phyloP scores from a whole-genome alignment of 2,329 filamentous ascomycete genomes.

The Neofusicoccum cordaticola region DNA sequence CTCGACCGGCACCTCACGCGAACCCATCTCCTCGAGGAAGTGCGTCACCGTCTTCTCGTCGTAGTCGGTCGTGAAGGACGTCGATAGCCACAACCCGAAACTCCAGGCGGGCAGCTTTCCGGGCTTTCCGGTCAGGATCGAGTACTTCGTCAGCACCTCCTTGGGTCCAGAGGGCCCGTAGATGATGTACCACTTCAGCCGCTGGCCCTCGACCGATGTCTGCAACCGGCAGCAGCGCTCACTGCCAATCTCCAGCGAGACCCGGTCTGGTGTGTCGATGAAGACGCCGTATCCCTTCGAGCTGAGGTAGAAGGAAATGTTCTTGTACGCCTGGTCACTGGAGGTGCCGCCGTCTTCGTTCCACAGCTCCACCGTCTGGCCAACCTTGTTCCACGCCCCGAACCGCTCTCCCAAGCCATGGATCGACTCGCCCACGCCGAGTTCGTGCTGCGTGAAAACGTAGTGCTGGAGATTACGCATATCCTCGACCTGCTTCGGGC shows the following conservation, averaged over 20 bases:
- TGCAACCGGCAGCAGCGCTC: slow-evolving; percentile 71
- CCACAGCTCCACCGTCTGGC: slow-evolving; percentile 66
- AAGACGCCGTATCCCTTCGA: slow-evolving; percentile 75
- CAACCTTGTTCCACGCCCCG: slow-evolving; percentile 73
- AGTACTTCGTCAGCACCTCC: slow-evolving; percentile 67
- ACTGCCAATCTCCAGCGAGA: slow-evolving; percentile 71
- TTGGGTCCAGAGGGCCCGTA: slow-evolving; percentile 65
- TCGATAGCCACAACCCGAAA: slow-evolving; percentile 74
- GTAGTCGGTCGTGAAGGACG: slow-evolving; percentile 72
- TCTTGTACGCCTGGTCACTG: slow-evolving; percentile 70
- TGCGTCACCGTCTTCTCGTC: slow-evolving; percentile 65
- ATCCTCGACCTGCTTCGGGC: slow-evolving; percentile 53
- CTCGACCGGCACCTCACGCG: slow-evolving; percentile 62
- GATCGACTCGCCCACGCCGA: slow-evolving; percentile 60
- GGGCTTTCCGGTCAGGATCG: slow-evolving; percentile 64
- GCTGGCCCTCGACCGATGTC: slow-evolving; percentile 65
- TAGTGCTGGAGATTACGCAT: slow-evolving; percentile 43
- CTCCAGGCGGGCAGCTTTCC: slow-evolving; percentile 69
- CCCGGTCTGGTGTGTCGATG: slow-evolving; percentile 66
- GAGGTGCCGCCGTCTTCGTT: slow-evolving; percentile 63
- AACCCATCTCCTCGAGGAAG: slow-evolving; percentile 68
- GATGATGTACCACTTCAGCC: slow-evolving; percentile 71
- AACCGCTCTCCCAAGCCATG: slow-evolving; percentile 76
- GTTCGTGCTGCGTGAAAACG: slow-evolving; percentile 46
- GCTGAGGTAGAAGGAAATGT: slow-evolving; percentile 67